phyloP scores from a whole-genome alignment of 169 alveolate genomes.

The Pseudocohnilembus persalinus region DNA sequence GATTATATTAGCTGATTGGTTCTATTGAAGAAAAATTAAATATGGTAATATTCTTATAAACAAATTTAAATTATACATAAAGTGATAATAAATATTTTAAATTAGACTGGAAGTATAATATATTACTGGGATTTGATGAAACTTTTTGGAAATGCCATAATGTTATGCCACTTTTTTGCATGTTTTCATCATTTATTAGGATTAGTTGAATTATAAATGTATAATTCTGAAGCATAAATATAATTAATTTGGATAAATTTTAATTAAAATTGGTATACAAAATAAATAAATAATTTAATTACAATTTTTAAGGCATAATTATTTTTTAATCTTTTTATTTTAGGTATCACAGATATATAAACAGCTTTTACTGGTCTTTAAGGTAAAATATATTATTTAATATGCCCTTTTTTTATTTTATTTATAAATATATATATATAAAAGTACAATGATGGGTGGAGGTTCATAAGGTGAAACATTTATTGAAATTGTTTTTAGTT shows the following conservation, averaged over 20 bases:
- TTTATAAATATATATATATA: too few relatives aligned
- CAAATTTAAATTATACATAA: neutral
- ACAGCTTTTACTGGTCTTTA: neutral
- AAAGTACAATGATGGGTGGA: neutral
- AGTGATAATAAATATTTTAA: too few relatives aligned
- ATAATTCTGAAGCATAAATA: neutral
- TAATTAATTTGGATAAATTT: neutral
- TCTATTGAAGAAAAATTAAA: neutral
- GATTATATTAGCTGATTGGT: neutral
- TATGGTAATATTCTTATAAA: neutral
- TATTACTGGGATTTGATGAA: neutral
- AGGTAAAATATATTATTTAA: neutral
- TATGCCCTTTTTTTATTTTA: neutral
- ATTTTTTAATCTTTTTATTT: too few relatives aligned
- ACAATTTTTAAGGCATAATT: too few relatives aligned
- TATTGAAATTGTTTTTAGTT: neutral
- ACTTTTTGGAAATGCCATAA: neutral
- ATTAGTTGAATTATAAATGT: neutral
- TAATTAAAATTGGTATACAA: neutral
- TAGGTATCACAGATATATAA: neutral
- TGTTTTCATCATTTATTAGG: neutral
- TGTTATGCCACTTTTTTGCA: neutral
- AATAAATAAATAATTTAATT: too few relatives aligned
- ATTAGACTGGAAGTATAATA: neutral
- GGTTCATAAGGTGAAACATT: neutral